These are phyloP conservation scores for Sisymbrium altissimum DNA, from an alignment of 345 rosid genomes.

Conservation along the genomic window DNA sequence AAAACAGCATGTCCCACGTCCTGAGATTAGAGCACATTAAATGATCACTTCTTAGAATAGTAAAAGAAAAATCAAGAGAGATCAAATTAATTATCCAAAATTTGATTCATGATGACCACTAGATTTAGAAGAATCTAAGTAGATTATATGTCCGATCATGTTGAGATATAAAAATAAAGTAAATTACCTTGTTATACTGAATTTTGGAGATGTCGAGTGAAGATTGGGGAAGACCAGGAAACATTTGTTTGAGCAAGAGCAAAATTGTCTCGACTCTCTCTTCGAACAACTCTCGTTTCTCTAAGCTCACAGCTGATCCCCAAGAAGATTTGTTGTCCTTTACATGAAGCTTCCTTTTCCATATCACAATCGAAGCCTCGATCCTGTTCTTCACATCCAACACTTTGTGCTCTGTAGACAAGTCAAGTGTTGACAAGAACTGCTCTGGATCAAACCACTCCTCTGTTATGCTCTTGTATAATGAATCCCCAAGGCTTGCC, in stretches of 20 bases:
- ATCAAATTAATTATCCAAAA: no score
- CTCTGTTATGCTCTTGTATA: conserved; percentile 74
- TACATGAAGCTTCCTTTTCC: conserved; percentile 72
- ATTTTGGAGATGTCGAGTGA: conserved; percentile 76
- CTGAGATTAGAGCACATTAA: conserved; percentile 19
- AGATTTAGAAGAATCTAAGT: not conserved
- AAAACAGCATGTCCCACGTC: conserved; percentile 83
- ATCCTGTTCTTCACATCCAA: conserved; percentile 79
- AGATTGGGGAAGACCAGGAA: conserved; percentile 82
- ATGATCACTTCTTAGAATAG: not conserved
- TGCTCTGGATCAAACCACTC: conserved; percentile 73
- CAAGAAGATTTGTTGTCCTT: conserved; percentile 80
- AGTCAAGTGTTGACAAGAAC: conserved; percentile 65
- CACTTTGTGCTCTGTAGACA: conserved; percentile 70
- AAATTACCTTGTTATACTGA: conserved; percentile 61
- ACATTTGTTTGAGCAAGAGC: conserved; percentile 64
- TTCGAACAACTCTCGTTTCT: conserved; percentile 85
- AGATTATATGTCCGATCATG: not conserved
- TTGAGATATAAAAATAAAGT: not conserved
- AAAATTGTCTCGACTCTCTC: conserved; percentile 78
- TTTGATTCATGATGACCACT: not conserved
- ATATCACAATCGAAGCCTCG: conserved; percentile 84
- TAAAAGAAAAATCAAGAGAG: no score
- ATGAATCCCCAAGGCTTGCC: conserved; percentile 73
- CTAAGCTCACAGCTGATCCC: conserved; percentile 80